phyloP scores from a whole-genome alignment of 768 basidiomycete species.

The Naganishia antarctica region DNA sequence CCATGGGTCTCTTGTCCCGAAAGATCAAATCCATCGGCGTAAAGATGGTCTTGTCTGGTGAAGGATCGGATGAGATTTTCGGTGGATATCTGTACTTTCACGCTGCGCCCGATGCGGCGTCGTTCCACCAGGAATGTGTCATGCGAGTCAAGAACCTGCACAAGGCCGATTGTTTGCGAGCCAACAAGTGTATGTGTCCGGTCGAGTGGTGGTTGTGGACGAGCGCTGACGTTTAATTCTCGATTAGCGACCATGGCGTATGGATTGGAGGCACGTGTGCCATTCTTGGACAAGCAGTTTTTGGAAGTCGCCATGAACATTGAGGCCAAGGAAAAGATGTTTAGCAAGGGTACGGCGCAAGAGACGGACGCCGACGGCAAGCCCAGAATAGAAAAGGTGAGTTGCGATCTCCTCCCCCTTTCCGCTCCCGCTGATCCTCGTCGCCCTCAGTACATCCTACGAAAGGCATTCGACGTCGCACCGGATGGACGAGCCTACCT shows the following conservation, averaged over 20 bases:
- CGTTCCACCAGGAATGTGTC: constrained; percentile 93
- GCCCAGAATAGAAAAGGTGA: constrained; percentile 92
- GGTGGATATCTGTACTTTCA: constrained; percentile 97
- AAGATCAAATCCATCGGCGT: constrained; percentile 99
- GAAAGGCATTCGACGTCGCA: constrained; percentile 88
- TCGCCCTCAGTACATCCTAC: constrained; percentile 72
- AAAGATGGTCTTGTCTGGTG: constrained; percentile 98
- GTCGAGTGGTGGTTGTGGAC: background rate
- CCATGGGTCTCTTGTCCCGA: constrained; percentile 95
- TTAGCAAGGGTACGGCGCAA: constrained; percentile 71
- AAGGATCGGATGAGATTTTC: constrained; percentile 95
- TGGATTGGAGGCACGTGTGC: constrained; percentile 97
- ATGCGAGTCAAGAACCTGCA: constrained; percentile 95
- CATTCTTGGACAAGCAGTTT: constrained; percentile 96
- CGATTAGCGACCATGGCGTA: constrained; percentile 91
- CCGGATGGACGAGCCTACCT: constrained; percentile 81
- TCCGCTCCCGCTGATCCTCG: background rate
- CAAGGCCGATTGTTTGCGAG: constrained; percentile 92
- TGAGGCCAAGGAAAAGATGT: constrained; percentile 80
- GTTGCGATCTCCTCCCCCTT: constrained; percentile 19
- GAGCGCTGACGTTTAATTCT: background rate
- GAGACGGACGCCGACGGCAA: constrained; percentile 75
- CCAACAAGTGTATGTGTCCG: constrained; percentile 76
- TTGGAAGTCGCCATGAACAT: constrained; percentile 88
- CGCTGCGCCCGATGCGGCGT: constrained; percentile 78